Evolutionary conservation across 1,284 basidiomycete genomes (phyloP), one percentile per base, ranked within the genome.

Genomic region (Moniliella sp.): DNA sequence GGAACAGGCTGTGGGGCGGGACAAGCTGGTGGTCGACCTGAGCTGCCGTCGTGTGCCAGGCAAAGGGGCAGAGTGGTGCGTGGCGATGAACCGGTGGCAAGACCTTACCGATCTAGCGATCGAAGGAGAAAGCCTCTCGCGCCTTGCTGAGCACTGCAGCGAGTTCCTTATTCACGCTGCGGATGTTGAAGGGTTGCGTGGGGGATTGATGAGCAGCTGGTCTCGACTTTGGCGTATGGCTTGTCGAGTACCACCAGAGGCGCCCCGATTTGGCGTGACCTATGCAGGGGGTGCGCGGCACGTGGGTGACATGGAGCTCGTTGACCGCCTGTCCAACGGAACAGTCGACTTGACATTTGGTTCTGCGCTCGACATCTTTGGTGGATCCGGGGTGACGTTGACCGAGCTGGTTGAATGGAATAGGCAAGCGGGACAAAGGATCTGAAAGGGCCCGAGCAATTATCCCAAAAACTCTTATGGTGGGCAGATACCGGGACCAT

Each of bases 51-150:
- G 72, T 46, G 8, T 7, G 21, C 8, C 21, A n/a, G 21, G 21
- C 7, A 66, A 72, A 50, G 76, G 67, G 9, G 64, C 72, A 21
- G 73, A 67, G 43, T 99, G 91, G 91, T 68, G 84, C 21, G 79
- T 99, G 4, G 86, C 91, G 0, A 94, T 91, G 84, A 93, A 97
- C 64, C 81, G 84, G 53, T 99, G 91, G 91, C 86, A 93, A 61
- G 77, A 79, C 36, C 70, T 93, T 33, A 94, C 91, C 0, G 80
- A 94, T 51, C 82, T 83, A 75, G 75, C 79, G 51, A 79, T 99
- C 12, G 77, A 70, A 7, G 17, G 11, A 26, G 31, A 25, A n/a
- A 25, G 23, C 7, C 14, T 32, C n/a, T 16, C 25, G 12, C 14
- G 19, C 12, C 23, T 32, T 8, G 31, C 18, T 12, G 4, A 32